Conservation (phyloP, 1,284 basidiomycete species). For the Vanrija humicola region DNA sequence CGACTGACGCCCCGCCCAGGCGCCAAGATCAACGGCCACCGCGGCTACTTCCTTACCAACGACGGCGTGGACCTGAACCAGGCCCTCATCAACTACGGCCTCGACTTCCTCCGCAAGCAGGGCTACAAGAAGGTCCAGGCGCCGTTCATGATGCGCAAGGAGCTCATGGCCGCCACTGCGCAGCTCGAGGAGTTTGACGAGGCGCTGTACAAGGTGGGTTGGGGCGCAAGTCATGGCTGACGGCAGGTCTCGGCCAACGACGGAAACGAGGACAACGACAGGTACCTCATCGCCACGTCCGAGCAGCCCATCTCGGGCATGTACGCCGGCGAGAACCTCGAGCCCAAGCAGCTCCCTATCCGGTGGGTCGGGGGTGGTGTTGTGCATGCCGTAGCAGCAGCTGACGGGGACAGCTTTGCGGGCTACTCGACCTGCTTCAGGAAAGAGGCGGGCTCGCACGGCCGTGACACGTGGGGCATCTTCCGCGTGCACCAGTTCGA, state of each 20-base stretch:
- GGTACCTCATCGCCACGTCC: constrained; percentile 97
- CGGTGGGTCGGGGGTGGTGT: constrained; percentile 60
- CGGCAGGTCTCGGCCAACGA: constrained; percentile 59
- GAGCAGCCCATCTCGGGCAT: constrained; percentile 97
- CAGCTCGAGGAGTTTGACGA: constrained; percentile 98
- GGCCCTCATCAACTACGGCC: constrained; percentile 89
- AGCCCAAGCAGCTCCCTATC: constrained; percentile 85
- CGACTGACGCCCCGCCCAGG: constrained; percentile 52
- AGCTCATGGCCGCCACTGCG: constrained; percentile 94
- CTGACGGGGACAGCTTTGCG: constrained; percentile 51
- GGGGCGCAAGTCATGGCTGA: not conserved
- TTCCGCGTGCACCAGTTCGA: constrained; percentile 99
- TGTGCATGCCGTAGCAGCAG: not conserved
- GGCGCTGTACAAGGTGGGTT: constrained; percentile 84
- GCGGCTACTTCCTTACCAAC: constrained; percentile 92
- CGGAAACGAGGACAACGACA: constrained; percentile 81
- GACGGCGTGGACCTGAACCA: constrained; percentile 97
- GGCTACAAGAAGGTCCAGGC: constrained; percentile 93
- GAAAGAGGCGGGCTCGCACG: constrained; percentile 95
- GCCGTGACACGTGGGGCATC: constrained; percentile 98
- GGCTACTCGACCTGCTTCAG: constrained; percentile 92
- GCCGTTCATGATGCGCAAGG: constrained; percentile 98
- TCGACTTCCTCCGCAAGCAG: constrained; percentile 81
- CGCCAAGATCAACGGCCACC: constrained; percentile 87
- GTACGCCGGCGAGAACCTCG: constrained; percentile 96